Conservation (phyloP, 202 grass and related monocot genomes). For the Panicum virgatum region DNA sequence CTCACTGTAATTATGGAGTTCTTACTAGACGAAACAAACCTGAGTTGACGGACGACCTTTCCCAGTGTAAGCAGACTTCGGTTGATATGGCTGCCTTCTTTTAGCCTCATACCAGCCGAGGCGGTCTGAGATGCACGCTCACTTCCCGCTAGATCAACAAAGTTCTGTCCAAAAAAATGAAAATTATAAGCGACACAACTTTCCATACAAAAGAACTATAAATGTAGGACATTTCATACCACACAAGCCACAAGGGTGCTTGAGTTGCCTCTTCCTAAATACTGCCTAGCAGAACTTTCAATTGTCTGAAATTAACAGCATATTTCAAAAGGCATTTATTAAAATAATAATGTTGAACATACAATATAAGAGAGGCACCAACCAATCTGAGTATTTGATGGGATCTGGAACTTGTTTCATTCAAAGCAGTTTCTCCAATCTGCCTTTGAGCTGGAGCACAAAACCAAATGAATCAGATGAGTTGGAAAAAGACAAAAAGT, state of each 20-base stretch:
- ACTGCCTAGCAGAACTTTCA: conserved; percentile 74
- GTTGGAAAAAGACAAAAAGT: background rate
- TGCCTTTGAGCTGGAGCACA: conserved; percentile 78
- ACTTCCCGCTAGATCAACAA: conserved; percentile 96
- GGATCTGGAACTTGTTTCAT: conserved; percentile 93
- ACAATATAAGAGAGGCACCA: conserved; percentile 22
- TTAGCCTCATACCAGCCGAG: conserved; percentile 76
- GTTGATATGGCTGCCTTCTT: conserved; percentile 98
- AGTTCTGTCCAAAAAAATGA: conserved; percentile 73
- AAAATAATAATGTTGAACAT: background rate
- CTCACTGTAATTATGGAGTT: conserved; percentile 19
- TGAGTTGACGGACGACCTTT: conserved; percentile 85
- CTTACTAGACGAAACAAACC: conserved; percentile 52
- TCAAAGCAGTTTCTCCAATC: conserved; percentile 87
- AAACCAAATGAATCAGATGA: conserved; percentile 41
- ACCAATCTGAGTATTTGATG: conserved; percentile 99
- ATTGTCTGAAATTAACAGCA: conserved; percentile 69
- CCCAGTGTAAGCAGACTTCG: conserved; percentile 94
- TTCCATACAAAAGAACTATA: conserved; percentile 10
- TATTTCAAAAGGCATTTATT: background rate
- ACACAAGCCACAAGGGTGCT: conserved; percentile 83
- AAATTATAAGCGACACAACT: conserved; percentile 31
- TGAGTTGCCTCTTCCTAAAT: conserved; percentile 60
- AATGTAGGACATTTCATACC: conserved; percentile 53
- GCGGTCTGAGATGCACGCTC: conserved; percentile 91